phyloP scores from a whole-genome alignment of 805 yeast species.

The Yamadazyma tumulicola region DNA sequence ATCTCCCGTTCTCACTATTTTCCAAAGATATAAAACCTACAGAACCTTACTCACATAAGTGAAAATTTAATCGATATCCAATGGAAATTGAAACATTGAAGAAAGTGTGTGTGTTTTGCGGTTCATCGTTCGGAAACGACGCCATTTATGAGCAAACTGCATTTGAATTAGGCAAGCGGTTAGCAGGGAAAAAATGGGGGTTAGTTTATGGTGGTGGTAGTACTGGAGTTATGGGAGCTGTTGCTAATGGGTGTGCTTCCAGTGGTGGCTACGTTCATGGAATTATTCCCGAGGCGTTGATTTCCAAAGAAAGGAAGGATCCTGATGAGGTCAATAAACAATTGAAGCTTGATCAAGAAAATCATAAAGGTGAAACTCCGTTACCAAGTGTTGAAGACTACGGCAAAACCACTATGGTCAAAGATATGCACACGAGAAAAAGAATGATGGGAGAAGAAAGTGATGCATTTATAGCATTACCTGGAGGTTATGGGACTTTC shows the following conservation, averaged over 20 bases:
- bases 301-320: constrained; percentile 62
- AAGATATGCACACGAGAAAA: constrained; percentile 89
- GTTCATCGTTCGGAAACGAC: constrained; percentile 69
- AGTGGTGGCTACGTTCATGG: constrained; percentile 75
- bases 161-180: constrained; percentile 50
- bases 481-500: constrained; percentile 89
- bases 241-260: constrained; percentile 60
- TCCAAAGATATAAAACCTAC: too few species aligned
- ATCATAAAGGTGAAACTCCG: constrained; percentile 66
- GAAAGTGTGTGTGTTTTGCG: constrained; percentile 80
- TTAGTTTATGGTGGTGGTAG: constrained; percentile 90
- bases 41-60: too few species aligned
- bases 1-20: too few species aligned
- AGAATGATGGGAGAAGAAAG: constrained; percentile 82
- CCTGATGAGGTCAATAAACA: constrained; percentile 43
- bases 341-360: constrained; percentile 50
- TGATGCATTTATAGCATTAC: constrained; percentile 84
- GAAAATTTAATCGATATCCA: too few species aligned
- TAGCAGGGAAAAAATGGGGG: constrained; percentile 64
- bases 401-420: constrained; percentile 77
- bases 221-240: constrained; percentile 77
- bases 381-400: constrained; percentile 56
- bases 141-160: constrained; percentile 52
- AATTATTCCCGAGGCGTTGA: constrained; percentile 80
- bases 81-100: too few species aligned